phyloP scores from a whole-genome alignment of 78 protist species.

The Guillardia theta region DNA sequence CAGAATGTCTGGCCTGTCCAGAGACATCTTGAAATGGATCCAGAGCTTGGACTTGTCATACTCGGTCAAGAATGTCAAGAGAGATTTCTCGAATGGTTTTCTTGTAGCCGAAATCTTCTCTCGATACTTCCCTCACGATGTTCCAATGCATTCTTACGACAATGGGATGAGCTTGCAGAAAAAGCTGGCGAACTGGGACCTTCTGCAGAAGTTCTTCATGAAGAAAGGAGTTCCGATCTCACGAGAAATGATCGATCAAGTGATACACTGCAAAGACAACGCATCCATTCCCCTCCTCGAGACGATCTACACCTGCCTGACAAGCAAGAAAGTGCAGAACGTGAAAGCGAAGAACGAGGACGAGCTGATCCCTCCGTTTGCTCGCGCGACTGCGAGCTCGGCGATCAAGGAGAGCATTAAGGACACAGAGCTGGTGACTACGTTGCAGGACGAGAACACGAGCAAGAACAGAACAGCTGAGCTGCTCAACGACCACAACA shows the following conservation, averaged over 20 bases:
- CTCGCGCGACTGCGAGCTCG: not conserved
- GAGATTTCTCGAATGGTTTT: conserved; percentile 82
- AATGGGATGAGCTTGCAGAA: conserved; percentile 55
- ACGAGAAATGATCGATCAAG: not conserved
- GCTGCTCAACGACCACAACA: not conserved
- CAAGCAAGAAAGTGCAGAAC: conserved; percentile 7
- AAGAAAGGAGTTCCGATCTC: not conserved
- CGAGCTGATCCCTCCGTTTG: conserved; percentile 35
- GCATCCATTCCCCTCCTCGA: conserved; percentile 41
- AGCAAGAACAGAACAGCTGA: not conserved
- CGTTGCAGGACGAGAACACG: not conserved
- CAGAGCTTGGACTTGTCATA: conserved; percentile 69
- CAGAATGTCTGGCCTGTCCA: conserved; percentile 10
- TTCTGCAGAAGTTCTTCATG: conserved; percentile 50
- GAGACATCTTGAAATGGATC: conserved; percentile 78
- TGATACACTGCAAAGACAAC: conserved; percentile 45
- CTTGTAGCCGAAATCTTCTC: conserved; percentile 81
- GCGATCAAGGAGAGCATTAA: not conserved
- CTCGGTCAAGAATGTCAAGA: conserved; percentile 61
- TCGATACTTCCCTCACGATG: conserved; percentile 70
- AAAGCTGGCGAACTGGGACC: conserved; percentile 70
- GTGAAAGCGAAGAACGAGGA: not conserved
- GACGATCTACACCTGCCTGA: conserved; percentile 44
- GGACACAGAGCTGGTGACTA: not conserved
- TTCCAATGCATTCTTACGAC: conserved; percentile 78